These are phyloP conservation scores for Pelargonium fulgidum DNA, from an alignment of 441 rosid genomes.

Conservation along the genomic window DNA sequence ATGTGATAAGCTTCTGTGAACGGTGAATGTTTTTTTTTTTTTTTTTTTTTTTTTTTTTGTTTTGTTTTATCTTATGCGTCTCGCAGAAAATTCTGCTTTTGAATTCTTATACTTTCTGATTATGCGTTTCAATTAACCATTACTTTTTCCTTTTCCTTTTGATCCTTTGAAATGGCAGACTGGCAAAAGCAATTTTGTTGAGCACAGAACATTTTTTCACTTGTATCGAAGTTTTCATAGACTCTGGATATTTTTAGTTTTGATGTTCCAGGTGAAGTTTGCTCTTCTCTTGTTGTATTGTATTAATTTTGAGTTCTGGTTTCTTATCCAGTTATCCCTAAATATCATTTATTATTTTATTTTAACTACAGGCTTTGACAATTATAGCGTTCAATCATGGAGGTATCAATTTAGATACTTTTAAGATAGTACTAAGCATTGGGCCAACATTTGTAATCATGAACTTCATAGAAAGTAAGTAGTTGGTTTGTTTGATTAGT, in stretches of 20 bases:
- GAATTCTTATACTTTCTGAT: constrained; percentile 9
- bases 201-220: constrained; percentile 98
- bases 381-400: constrained; percentile 82
- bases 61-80: background rate
- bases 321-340: constrained; percentile 24
- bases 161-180: constrained; percentile 45
- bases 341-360: constrained; percentile 14
- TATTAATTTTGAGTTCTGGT: constrained; percentile 13
- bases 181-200: constrained; percentile 95
- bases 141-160: constrained; percentile 2
- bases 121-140: background rate
- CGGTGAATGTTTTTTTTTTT: background rate
- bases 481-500: constrained; percentile 12
- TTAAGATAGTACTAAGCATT: constrained; percentile 74
- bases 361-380: constrained; percentile 60
- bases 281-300: constrained; percentile 16
- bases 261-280: constrained; percentile 89
- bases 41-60: background rate
- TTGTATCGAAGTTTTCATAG: constrained; percentile 93
- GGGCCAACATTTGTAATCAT: constrained; percentile 90
- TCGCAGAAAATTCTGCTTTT: background rate
- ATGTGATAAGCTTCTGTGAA: constrained; percentile 3
- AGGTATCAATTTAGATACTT: constrained; percentile 51
- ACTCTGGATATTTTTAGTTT: constrained; percentile 90
- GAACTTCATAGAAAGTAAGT: constrained; percentile 86